Evolutionary conservation across 139 green algal species (phyloP), one percentile per base, ranked within the genome.

Genomic region (Chlamydomonas sp.): DNA sequence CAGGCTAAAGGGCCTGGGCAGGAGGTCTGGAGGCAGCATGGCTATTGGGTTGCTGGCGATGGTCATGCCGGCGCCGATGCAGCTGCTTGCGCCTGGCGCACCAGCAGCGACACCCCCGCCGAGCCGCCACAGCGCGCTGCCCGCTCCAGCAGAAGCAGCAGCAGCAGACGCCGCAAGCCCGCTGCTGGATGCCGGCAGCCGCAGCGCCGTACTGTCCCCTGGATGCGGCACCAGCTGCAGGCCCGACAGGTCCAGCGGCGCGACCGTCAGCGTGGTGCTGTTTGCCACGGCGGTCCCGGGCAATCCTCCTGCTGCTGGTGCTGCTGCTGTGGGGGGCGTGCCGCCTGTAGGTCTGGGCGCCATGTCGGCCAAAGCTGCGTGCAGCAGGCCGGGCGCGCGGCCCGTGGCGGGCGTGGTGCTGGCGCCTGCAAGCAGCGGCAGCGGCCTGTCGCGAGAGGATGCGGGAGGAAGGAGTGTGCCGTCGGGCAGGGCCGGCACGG

Each of bases 211-310:
- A 49, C 31, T 49, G 31, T 49, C 31, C 31, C 31, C 31, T 49
- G 31, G 79, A 6, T 75, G 69, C 69, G 69, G 69, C 17, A 57
- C 17, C 69, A 17, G 69, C 69, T 31, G 69, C 69, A 75, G 69
- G 17, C 69, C 69, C 9, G 17, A 16, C 31, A 87, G 83, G 31
- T 75, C 62, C 14, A 87, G 62, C 20, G 83, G 83, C 2, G 73
- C 72, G 2, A 87, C 83, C 16, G 73, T 31, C 31, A 87, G 61
- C 12, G 31, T 14, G 5, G 14, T 14, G 58, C 49, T 14, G 63
- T 12, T 10, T 57, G 10, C n/a, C 74, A 12, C 63, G 8, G 63
- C 10, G 31, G 31, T 49, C 31, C 31, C 31, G 31, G 31, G 12
- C 66, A 20, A 12, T 71, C 17, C 12, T 15, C 66, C 66, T 14